phyloP scores from a whole-genome alignment of 169 alveolate genomes.

The Perkinsus marinus region DNA sequence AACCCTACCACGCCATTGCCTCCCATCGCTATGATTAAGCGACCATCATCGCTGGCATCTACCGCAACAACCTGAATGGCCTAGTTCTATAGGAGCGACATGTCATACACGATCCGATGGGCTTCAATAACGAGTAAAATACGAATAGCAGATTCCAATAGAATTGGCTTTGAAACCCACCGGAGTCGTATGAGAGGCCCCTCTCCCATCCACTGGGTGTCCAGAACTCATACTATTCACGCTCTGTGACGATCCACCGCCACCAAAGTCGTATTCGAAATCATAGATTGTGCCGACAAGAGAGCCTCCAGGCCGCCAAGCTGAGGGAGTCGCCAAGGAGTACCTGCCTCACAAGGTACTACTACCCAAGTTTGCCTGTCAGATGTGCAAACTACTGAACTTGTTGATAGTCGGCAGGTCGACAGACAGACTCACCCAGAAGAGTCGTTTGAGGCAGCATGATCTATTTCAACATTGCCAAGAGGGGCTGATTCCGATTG shows the following conservation, averaged over 20 bases:
- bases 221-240: not conserved
- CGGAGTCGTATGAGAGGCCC: not conserved
- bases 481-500: not conserved
- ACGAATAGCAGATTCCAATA: no score
- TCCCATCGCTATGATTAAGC: not conserved
- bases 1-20: not conserved
- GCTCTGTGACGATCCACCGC: not conserved
- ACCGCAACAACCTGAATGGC: not conserved
- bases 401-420: no score
- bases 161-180: not conserved
- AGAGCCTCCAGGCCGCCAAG: not conserved
- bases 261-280: not conserved
- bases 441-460: not conserved
- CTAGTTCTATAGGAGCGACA: no score
- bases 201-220: not conserved
- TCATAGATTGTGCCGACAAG: not conserved
- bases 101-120: no score
- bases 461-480: not conserved
- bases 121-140: no score
- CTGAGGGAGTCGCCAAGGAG: not conserved
- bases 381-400: no score
- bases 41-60: not conserved
- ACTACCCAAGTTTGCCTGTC: no score
- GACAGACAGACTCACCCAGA: not conserved
- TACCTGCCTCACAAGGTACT: not conserved